A percentile compares a stretch with the other conserved stretches of the same genome.
Conservation (phyloP, 768 basidiomycete species). For the Dioszegia aurantiaca region DNA sequence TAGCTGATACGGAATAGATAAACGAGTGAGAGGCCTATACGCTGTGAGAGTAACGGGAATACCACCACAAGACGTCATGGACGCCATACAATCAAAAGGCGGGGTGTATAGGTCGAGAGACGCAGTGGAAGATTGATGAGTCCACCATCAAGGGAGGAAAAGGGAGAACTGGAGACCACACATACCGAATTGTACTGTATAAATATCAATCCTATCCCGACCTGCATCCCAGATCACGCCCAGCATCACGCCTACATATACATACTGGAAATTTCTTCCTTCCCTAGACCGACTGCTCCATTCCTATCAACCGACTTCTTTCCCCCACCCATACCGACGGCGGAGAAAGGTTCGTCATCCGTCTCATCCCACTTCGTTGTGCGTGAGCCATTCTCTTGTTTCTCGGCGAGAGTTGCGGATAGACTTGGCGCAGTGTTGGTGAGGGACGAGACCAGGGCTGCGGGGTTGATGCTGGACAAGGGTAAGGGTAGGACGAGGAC, state of each 20-base stretch:
- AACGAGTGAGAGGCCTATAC: slow-evolving; percentile 87
- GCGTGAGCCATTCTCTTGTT: not conserved
- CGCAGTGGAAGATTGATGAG: slow-evolving; percentile 34
- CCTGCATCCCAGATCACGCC: not conserved
- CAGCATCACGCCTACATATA: slow-evolving; percentile 12
- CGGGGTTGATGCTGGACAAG: slow-evolving; percentile 20
- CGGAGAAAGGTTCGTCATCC: slow-evolving; percentile 37
- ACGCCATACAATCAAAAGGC: slow-evolving; percentile 38
- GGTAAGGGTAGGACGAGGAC: slow-evolving; percentile 30
- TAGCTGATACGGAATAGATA: slow-evolving; percentile 60
- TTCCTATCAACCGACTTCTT: slow-evolving; percentile 7
- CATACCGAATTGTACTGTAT: too few species aligned
- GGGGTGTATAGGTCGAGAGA: slow-evolving; percentile 43
- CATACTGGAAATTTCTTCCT: slow-evolving; percentile 13
- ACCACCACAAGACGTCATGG: slow-evolving; percentile 45
- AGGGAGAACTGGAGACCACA: not conserved
- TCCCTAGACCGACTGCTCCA: not conserved
- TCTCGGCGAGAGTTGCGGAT: not conserved
- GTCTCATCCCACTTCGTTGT: slow-evolving; percentile 25
- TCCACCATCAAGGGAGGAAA: not conserved
- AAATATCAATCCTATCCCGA: too few species aligned
- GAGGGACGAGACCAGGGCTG: slow-evolving; percentile 1
- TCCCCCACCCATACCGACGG: slow-evolving; percentile 31
- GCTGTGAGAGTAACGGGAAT: slow-evolving; percentile 65
- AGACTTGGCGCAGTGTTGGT: not conserved